Evolutionary conservation across 805 yeast species (phyloP).

Genomic region (Pichia insulana): DNA sequence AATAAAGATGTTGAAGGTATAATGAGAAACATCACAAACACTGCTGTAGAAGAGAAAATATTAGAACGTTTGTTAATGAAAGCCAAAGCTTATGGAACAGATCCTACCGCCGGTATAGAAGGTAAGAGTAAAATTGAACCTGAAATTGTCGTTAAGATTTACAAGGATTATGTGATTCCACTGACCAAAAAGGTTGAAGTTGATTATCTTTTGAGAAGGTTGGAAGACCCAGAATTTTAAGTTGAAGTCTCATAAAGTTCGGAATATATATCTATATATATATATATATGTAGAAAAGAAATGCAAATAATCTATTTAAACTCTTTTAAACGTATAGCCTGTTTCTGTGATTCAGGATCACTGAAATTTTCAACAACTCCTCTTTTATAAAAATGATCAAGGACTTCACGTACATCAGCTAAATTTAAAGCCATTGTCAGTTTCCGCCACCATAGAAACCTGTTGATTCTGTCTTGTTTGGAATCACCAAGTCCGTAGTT

Average conservation of each 20-base stretch:
- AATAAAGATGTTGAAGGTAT: slow-evolving; percentile 64
- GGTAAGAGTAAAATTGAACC: slow-evolving; percentile 72
- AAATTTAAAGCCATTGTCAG: slow-evolving; percentile 21
- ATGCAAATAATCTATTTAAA: too few species aligned
- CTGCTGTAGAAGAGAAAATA: slow-evolving; percentile 79
- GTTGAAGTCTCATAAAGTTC: too few species aligned
- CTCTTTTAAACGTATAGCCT: too few species aligned
- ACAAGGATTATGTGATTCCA: slow-evolving; percentile 85
- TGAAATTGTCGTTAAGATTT: slow-evolving; percentile 71
- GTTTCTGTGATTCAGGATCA: neutral
- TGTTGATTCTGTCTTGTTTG: slow-evolving; percentile 41
- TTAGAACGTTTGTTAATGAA: slow-evolving; percentile 69
- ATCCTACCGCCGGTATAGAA: slow-evolving; percentile 69
- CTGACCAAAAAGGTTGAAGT: slow-evolving; percentile 93
- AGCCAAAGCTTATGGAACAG: slow-evolving; percentile 82
- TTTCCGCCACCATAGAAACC: slow-evolving; percentile 50
- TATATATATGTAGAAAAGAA: neutral
- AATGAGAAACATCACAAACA: slow-evolving; percentile 73
- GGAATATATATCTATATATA: too few species aligned
- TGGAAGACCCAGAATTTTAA: slow-evolving; percentile 42
- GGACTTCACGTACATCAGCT: slow-evolving; percentile 19
- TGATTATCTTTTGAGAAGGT: slow-evolving; percentile 76
- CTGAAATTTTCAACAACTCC: slow-evolving; percentile 8
- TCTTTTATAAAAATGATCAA: slow-evolving; percentile 14
- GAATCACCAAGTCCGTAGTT: slow-evolving; percentile 47